Conservation (phyloP, 805 yeast genomes). For the Saturnispora serradocipensis region DNA sequence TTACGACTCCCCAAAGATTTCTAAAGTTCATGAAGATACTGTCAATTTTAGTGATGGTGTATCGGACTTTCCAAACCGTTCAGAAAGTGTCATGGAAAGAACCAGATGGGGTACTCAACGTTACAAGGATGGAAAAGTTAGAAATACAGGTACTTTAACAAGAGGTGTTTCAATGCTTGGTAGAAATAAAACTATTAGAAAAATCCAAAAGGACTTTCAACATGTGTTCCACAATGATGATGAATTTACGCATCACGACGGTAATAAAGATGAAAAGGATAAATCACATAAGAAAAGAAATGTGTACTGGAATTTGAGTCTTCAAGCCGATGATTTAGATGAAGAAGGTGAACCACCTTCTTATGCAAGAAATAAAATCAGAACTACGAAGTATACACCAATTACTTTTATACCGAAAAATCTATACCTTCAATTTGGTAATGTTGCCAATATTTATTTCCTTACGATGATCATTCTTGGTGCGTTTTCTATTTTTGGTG, state of each 20-base stretch:
- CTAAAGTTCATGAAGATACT: slow-evolving; percentile 6
- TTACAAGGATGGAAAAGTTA: slow-evolving; percentile 59
- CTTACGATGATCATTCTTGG: slow-evolving; percentile 72
- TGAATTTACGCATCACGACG: slow-evolving; percentile 26
- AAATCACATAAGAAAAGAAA: slow-evolving; percentile 31
- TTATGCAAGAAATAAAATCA: slow-evolving; percentile 85
- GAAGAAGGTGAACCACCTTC: slow-evolving; percentile 44
- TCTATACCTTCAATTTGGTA: slow-evolving; percentile 67
- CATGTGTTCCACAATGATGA: slow-evolving; percentile 17
- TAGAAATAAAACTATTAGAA: slow-evolving; percentile 48
- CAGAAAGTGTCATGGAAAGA: slow-evolving; percentile 54
- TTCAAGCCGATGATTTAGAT: slow-evolving; percentile 52
- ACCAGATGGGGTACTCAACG: slow-evolving; percentile 90
- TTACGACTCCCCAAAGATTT: neutral
- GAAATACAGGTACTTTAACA: slow-evolving; percentile 3
- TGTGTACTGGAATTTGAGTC: slow-evolving; percentile 47
- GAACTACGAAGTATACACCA: slow-evolving; percentile 95
- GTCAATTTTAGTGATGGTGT: slow-evolving; percentile 19
- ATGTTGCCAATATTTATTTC: slow-evolving; percentile 87
- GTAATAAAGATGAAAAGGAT: slow-evolving; percentile 20
- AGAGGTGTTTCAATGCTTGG: slow-evolving; percentile 20
- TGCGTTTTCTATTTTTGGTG: slow-evolving; percentile 70
- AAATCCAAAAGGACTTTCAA: slow-evolving; percentile 10
- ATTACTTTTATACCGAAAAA: slow-evolving; percentile 82
- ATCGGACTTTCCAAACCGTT: slow-evolving; percentile 24